A percentile compares a stretch with the other conserved stretches of the same genome.
Evolutionary conservation across 2,329 filamentous ascomycete species (phyloP).

Genomic region (Corynespora cassiicola): DNA sequence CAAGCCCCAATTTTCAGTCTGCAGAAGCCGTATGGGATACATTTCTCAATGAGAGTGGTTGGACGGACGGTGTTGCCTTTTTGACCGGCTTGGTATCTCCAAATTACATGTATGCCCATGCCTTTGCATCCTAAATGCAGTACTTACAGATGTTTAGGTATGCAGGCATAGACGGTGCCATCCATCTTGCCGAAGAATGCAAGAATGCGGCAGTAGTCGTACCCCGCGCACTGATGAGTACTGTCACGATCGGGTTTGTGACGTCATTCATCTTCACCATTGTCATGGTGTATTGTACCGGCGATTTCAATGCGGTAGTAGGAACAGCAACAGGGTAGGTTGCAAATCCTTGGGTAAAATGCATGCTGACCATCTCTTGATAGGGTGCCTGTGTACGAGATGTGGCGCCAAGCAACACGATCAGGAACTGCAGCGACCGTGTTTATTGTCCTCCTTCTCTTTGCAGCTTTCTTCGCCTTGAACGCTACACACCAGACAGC

Average conservation of each 20-base stretch:
- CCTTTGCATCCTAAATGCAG: too few relatives aligned
- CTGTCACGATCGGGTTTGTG: conserved; percentile 35
- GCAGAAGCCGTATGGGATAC: conserved; percentile 14
- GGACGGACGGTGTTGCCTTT: conserved; percentile 25
- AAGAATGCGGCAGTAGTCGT: conserved; percentile 15
- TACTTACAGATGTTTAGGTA: too few relatives aligned
- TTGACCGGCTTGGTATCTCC: conserved; percentile 6
- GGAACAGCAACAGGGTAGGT: conserved; percentile 18
- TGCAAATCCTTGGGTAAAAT: too few relatives aligned
- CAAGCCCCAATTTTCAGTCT: conserved; percentile 11
- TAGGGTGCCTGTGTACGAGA: conserved; percentile 21
- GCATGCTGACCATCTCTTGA: conserved; percentile 1
- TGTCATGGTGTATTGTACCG: conserved; percentile 21
- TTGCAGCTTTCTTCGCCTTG: conserved; percentile 16
- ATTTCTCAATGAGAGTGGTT: conserved; percentile 19
- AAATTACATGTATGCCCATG: too few relatives aligned
- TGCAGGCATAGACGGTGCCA: too few relatives aligned
- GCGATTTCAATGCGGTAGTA: conserved; percentile 14
- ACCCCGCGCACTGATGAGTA: conserved; percentile 39
- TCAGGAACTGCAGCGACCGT: conserved; percentile 18
- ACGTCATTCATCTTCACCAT: conserved; percentile 22
- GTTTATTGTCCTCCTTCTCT: conserved; percentile 14
- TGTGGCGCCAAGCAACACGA: conserved; percentile 22
- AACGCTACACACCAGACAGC: conserved; percentile 22
- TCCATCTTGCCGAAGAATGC: conserved; percentile 20